These are phyloP conservation scores for Helminthosporium solani DNA, from an alignment of 2,329 filamentous ascomycete species.

Conservation along the genomic window DNA sequence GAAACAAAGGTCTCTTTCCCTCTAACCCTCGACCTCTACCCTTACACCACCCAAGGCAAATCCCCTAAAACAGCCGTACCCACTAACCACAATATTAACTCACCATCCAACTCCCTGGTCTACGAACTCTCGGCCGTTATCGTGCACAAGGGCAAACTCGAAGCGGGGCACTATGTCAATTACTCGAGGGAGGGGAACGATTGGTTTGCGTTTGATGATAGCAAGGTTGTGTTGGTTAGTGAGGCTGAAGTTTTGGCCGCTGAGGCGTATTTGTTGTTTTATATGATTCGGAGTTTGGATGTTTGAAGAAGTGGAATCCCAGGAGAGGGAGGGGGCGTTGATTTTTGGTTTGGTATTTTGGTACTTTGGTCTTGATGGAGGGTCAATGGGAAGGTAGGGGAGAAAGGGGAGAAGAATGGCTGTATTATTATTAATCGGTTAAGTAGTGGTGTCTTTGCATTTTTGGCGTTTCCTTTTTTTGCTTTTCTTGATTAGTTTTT, in stretches of 20 bases:
- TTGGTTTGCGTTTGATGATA: conserved; percentile 97
- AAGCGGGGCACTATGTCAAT: conserved; percentile 89
- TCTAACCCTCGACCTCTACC: conserved; percentile 82
- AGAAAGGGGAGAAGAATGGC: no score
- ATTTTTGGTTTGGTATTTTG: background rate
- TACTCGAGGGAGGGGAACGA: conserved; percentile 80
- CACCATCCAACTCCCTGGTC: conserved; percentile 57
- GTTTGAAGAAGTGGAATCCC: conserved; percentile 16
- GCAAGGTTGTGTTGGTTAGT: conserved; percentile 80
- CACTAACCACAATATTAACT: conserved; percentile 35
- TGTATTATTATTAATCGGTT: no score
- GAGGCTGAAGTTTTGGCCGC: conserved; percentile 83
- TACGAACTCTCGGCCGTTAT: conserved; percentile 90
- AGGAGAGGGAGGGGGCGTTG: background rate
- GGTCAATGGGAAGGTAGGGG: no score
- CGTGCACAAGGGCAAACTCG: conserved; percentile 89
- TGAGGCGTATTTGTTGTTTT: conserved; percentile 89
- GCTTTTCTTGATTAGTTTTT: no score
- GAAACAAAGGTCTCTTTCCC: conserved; percentile 85
- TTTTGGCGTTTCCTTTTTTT: no score
- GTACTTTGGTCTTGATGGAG: no score
- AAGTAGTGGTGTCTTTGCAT: no score
- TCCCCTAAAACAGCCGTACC: conserved; percentile 28
- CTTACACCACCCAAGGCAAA: conserved; percentile 67
- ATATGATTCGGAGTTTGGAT: conserved; percentile 48